A percentile compares a stretch with the other conserved stretches of the same genome.
These are phyloP conservation scores for Phlebiopsis flavidoalba DNA, from an alignment of 768 basidiomycete genomes.

Conservation along the genomic window DNA sequence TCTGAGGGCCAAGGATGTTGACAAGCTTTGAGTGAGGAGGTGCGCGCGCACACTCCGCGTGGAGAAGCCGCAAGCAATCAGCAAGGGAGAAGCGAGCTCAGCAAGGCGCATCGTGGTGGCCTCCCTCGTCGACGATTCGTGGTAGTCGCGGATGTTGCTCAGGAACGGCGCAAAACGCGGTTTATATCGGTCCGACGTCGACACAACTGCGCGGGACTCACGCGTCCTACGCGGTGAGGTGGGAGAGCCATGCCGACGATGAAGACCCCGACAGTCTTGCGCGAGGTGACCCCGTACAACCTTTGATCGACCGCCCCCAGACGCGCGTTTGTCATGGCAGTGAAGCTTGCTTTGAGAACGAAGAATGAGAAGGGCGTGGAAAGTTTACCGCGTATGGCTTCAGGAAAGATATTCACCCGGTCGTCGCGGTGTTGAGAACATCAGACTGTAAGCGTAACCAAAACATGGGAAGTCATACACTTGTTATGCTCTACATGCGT, in stretches of 20 bases:
- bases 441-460: too few relatives aligned
- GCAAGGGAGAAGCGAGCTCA: neutral
- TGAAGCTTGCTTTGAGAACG: too few relatives aligned
- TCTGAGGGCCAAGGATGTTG: constrained; percentile 42
- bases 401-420: too few relatives aligned
- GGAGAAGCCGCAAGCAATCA: neutral
- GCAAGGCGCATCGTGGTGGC: neutral
- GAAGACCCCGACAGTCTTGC: neutral
- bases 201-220: neutral
- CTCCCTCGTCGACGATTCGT: neutral
- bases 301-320: neutral
- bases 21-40: neutral
- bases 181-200: neutral
- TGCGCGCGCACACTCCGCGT: neutral
- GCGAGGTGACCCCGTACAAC: neutral
- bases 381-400: too few relatives aligned
- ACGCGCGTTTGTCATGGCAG: too few relatives aligned
- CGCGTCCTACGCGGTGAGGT: neutral
- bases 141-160: neutral
- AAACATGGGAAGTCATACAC: too few relatives aligned
- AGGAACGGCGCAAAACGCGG: neutral
- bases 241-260: neutral
- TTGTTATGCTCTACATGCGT: too few relatives aligned
- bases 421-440: too few relatives aligned
- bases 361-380: too few relatives aligned